phyloP scores from a whole-genome alignment of 192 early-diverging fungal genomes.

The Fimicolochytrium jonesii region DNA sequence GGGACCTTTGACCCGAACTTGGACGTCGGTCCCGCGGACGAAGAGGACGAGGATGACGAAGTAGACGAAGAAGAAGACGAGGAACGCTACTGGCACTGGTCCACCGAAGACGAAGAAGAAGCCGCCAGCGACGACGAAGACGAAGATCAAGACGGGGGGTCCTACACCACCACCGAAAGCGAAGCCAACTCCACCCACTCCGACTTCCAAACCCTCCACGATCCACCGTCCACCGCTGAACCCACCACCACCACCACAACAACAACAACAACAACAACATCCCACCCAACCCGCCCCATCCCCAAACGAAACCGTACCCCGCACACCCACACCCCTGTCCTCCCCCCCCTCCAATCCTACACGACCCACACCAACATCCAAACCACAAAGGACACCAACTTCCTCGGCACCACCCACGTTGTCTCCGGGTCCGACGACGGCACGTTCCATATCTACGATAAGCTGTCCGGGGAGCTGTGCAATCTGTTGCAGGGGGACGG shows the following conservation, averaged over 20 bases:
- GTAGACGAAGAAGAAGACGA: not conserved
- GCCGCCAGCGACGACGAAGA: not conserved
- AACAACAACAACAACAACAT: too few relatives aligned
- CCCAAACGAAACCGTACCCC: not conserved
- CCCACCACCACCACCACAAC: not conserved
- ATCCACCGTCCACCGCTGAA: not conserved
- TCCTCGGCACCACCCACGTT: slow-evolving; percentile 64
- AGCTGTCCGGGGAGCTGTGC: slow-evolving; percentile 49
- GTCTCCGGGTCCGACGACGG: slow-evolving; percentile 80
- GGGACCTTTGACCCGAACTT: not conserved
- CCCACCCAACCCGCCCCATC: too few relatives aligned
- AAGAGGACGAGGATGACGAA: not conserved
- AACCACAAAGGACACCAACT: slow-evolving; percentile 73
- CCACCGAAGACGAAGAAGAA: not conserved
- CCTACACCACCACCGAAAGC: not conserved
- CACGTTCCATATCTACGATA: slow-evolving; percentile 63
- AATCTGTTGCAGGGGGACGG: slow-evolving; percentile 65
- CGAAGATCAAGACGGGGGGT: not conserved
- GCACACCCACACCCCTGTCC: not conserved
- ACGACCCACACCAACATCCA: slow-evolving; percentile 14
- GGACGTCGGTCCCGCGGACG: not conserved
- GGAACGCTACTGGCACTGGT: not conserved
- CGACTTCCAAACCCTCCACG: not conserved
- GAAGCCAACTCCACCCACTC: not conserved
- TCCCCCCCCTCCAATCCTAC: not conserved